phyloP scores from a whole-genome alignment of 768 basidiomycete genomes.

The Boletus eberwhitei region DNA sequence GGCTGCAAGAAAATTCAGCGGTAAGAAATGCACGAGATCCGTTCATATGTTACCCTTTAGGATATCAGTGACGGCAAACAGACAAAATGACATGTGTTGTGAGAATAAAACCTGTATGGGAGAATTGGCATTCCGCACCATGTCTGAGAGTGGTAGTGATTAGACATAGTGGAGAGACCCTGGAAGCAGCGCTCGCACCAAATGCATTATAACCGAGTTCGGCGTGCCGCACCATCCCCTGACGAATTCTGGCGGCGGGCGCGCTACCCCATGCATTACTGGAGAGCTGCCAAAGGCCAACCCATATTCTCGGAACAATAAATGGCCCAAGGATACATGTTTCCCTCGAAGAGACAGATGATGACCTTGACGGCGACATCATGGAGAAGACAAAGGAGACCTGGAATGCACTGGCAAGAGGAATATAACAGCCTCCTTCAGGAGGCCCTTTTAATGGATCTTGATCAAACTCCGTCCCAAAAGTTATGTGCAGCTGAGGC shows the following conservation, averaged over 20 bases:
- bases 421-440: constrained; percentile 2
- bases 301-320: constrained; percentile 63
- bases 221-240: constrained; percentile 63
- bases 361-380: constrained; percentile 22
- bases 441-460: constrained; percentile 19
- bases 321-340: constrained; percentile 57
- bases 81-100: constrained; percentile 1
- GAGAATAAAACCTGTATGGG: constrained; percentile 14
- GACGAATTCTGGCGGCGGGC: constrained; percentile 57
- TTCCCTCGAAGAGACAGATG: constrained; percentile 31
- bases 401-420: constrained; percentile 5
- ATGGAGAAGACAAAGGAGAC: constrained; percentile 6
- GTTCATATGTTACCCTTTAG: constrained; percentile 25
- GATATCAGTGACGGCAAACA: constrained; percentile 1
- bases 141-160: constrained; percentile 38
- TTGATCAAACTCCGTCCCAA: constrained; percentile 35
- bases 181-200: constrained; percentile 29
- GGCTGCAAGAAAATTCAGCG: constrained; percentile 41
- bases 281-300: constrained; percentile 82
- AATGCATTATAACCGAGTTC: constrained; percentile 51
- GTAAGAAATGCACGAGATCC: neutral
- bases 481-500: neutral
- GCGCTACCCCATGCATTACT: constrained; percentile 84
- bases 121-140: constrained; percentile 42
- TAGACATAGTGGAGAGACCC: constrained; percentile 11